Conservation (phyloP, 2,329 filamentous ascomycete genomes). For the Claviceps fusiformis region DNA sequence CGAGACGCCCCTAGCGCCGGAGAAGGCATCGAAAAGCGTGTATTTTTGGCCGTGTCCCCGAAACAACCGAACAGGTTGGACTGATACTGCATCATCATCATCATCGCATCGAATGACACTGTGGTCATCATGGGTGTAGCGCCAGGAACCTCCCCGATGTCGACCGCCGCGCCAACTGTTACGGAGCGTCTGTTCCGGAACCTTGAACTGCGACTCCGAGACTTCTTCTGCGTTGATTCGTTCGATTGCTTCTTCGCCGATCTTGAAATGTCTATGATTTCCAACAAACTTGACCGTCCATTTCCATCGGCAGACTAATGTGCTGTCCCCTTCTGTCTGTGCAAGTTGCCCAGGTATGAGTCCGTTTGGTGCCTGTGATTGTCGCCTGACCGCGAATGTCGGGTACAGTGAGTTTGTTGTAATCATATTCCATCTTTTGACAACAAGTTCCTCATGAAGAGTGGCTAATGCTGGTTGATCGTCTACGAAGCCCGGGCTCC, state of each 20-base stretch:
- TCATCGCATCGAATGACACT: neutral
- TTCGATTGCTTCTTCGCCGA: slow-evolving; percentile 23
- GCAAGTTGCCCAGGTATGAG: slow-evolving; percentile 12
- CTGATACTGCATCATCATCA: neutral
- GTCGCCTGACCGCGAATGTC: slow-evolving; percentile 14
- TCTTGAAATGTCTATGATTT: slow-evolving; percentile 11
- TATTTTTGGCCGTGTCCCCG: slow-evolving; percentile 32
- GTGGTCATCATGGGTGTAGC: neutral
- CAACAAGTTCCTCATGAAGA: slow-evolving; percentile 24
- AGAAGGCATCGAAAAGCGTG: slow-evolving; percentile 59
- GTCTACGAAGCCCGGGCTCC: slow-evolving; percentile 15
- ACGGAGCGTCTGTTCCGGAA: slow-evolving; percentile 19
- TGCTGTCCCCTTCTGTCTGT: neutral
- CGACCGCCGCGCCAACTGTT: slow-evolving; percentile 18
- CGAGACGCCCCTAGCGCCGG: slow-evolving; percentile 59
- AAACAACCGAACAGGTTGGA: too few relatives aligned
- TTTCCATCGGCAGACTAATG: slow-evolving; percentile 40
- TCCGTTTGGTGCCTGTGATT: slow-evolving; percentile 1
- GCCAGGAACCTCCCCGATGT: slow-evolving; percentile 20
- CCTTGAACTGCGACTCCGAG: slow-evolving; percentile 13
- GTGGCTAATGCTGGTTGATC: slow-evolving; percentile 28
- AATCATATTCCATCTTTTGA: slow-evolving; percentile 27
- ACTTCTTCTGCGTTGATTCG: slow-evolving; percentile 20
- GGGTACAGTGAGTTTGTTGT: slow-evolving; percentile 43
- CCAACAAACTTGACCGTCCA: slow-evolving; percentile 15